Evolutionary conservation across 2,329 filamentous ascomycete genomes (phyloP).

Genomic region (Dactylellina cionopaga): DNA sequence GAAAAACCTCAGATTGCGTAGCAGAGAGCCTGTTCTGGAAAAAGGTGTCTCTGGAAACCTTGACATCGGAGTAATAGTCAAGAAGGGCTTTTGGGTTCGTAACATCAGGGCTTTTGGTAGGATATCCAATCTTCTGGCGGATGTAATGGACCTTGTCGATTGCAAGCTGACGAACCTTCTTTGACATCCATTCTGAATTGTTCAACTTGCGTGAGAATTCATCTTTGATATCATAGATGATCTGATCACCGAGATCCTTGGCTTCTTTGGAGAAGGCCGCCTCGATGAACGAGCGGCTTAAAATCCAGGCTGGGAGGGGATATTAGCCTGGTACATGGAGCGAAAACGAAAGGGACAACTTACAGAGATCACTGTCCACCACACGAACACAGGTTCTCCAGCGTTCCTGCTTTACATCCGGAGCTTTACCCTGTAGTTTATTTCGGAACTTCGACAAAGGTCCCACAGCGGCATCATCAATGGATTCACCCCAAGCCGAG

Average conservation of each 20-base stretch:
- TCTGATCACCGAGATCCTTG: slow-evolving; percentile 73
- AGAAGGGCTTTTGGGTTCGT: slow-evolving; percentile 68
- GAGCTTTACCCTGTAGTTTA: slow-evolving; percentile 70
- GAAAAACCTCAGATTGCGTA: slow-evolving; percentile 63
- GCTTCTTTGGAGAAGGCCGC: slow-evolving; percentile 74
- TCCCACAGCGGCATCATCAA: slow-evolving; percentile 70
- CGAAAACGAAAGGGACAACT: slow-evolving; percentile 65
- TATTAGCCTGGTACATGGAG: neutral
- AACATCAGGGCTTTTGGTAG: slow-evolving; percentile 71
- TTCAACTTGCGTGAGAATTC: slow-evolving; percentile 72
- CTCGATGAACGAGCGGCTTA: slow-evolving; percentile 74
- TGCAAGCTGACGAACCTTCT: slow-evolving; percentile 69
- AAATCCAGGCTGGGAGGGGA: neutral
- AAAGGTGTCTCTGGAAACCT: slow-evolving; percentile 66
- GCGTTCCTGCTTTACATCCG: slow-evolving; percentile 71
- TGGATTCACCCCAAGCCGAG: slow-evolving; percentile 64
- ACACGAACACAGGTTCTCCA: slow-evolving; percentile 73
- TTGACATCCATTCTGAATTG: slow-evolving; percentile 72
- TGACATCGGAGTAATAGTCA: slow-evolving; percentile 68
- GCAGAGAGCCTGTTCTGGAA: slow-evolving; percentile 70
- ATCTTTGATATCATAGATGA: slow-evolving; percentile 76
- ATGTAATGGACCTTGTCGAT: slow-evolving; percentile 75
- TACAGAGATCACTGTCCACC: slow-evolving; percentile 71
- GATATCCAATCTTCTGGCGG: slow-evolving; percentile 75
- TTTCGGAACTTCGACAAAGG: slow-evolving; percentile 71